A percentile compares a stretch with the other conserved stretches of the same genome.
Conservation (phyloP, 148 eudicot species). For the Chenopodium quinoa region DNA sequence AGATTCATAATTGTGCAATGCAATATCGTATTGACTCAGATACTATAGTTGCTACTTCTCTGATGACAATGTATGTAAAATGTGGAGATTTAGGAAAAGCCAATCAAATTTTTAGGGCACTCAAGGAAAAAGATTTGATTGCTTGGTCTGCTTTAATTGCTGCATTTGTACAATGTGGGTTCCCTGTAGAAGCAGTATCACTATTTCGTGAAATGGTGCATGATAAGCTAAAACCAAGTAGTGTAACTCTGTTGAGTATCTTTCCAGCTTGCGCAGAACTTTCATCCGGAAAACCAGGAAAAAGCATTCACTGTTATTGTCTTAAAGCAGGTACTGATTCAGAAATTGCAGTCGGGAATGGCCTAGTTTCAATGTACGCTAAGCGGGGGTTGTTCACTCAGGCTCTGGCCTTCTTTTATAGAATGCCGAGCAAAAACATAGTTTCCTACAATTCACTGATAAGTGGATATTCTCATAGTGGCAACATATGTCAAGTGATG, state of each 20-base stretch:
- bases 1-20: constrained; percentile 48
- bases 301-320: constrained; percentile 66
- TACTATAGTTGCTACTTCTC: constrained; percentile 53
- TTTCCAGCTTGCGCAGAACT: constrained; percentile 66
- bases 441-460: constrained; percentile 70
- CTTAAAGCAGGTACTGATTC: constrained; percentile 41
- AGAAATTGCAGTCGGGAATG: constrained; percentile 44
- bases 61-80: constrained; percentile 71
- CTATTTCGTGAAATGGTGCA: constrained; percentile 57
- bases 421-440: constrained; percentile 45
- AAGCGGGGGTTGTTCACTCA: constrained; percentile 46
- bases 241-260: constrained; percentile 54
- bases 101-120: constrained; percentile 42
- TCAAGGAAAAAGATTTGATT: constrained; percentile 57
- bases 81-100: constrained; percentile 56
- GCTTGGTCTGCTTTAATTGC: constrained; percentile 73
- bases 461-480: constrained; percentile 60
- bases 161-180: constrained; percentile 57
- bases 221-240: constrained; percentile 48
- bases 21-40: constrained; percentile 45
- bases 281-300: constrained; percentile 44
- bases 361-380: constrained; percentile 64
- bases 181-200: constrained; percentile 43
- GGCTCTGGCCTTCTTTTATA: constrained; percentile 44
- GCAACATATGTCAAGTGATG: constrained; percentile 38